Base-by-base conservation (phyloP, 768 basidiomycete genomes). In the Collybiopsis luxurians region DNA sequence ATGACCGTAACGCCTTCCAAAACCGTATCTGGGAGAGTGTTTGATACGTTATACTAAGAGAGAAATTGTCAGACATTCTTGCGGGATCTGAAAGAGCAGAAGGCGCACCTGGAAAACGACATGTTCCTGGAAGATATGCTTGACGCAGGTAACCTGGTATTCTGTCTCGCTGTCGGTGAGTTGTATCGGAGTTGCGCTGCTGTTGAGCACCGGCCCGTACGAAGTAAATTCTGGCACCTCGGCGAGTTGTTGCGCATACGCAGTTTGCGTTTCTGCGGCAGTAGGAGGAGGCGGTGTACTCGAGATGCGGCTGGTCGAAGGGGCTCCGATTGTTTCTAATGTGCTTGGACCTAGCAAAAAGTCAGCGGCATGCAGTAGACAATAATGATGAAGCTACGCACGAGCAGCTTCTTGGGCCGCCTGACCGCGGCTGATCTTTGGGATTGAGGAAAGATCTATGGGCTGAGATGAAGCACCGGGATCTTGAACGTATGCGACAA, bases 141-240 rank as follows among this genome's bases (percentile, higher is more conserved):
- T 98, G 72, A 97, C 92, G 63, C 92, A 92, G 10, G 90, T 86
- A 46, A 98, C 96, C 67, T 97, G 94, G 68, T 98, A 99, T 73
- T 98, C 97, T 3, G 95, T 98, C 74, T 98, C 97, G 65, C 84
- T 90, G 74, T 99, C 97, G 13, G 97, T 98, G 57, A 98, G 85
- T 60, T 89, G 90, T 23, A 80, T 73, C 11, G 89, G 86, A 62
- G 86, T 91, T 36, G 81, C 61, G 60, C 85, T 91, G 79, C 93
- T 98, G 73, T 88, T 93, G 67, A 95, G 78, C 50, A 97, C 84
- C 48, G 89, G 71, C 10, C 97, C 97, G 70, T 96, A 98, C 7
- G 79, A 74, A 4, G 81, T 82, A 58, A 99, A 83, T 65, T 98
- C 92, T 21, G 95, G 87, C 26, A 98, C 86, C 53, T 89, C 89